phyloP scores from a whole-genome alignment of 1,284 basidiomycete species.

The Coniophora puteana region DNA sequence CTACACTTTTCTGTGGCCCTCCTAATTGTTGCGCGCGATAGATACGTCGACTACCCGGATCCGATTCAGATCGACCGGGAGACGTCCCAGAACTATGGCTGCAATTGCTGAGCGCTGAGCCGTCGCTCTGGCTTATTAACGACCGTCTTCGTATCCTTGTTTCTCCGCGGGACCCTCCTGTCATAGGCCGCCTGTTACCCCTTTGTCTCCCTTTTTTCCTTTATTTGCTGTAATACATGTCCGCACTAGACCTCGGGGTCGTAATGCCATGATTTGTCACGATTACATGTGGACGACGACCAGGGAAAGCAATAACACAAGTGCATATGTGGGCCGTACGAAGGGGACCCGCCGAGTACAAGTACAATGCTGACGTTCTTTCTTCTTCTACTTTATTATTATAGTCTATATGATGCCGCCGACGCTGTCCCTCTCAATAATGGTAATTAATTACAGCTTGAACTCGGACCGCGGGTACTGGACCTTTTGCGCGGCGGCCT shows the following conservation, averaged over 20 bases:
- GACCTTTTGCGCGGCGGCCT: conserved; percentile 69
- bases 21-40: conserved; percentile 35
- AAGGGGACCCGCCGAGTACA: conserved; percentile 15
- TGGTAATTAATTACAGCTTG: conserved; percentile 43
- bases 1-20: conserved; percentile 11
- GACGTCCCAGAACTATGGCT: conserved; percentile 87
- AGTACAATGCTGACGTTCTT: conserved; percentile 19
- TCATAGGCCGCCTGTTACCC: conserved; percentile 31
- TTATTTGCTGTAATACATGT: conserved; percentile 18
- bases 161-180: conserved; percentile 17
- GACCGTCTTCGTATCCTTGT: conserved; percentile 22
- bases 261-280: too few species aligned
- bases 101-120: conserved; percentile 74
- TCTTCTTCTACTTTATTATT: conserved; percentile 6
- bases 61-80: conserved; percentile 97
- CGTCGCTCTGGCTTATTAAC: conserved; percentile 22
- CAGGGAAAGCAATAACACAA: conserved; percentile 13
- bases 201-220: conserved; percentile 25
- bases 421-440: too few species aligned
- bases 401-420: too few species aligned
- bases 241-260: conserved; percentile 14
- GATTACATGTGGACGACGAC: background rate
- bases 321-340: conserved; percentile 11
- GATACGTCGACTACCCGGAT: conserved; percentile 98
- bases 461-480: conserved; percentile 52